A percentile compares a stretch with the other conserved stretches of the same genome.
phyloP scores from a whole-genome alignment of 352 stramenopile genomes.

The Phytophthora sojae region DNA sequence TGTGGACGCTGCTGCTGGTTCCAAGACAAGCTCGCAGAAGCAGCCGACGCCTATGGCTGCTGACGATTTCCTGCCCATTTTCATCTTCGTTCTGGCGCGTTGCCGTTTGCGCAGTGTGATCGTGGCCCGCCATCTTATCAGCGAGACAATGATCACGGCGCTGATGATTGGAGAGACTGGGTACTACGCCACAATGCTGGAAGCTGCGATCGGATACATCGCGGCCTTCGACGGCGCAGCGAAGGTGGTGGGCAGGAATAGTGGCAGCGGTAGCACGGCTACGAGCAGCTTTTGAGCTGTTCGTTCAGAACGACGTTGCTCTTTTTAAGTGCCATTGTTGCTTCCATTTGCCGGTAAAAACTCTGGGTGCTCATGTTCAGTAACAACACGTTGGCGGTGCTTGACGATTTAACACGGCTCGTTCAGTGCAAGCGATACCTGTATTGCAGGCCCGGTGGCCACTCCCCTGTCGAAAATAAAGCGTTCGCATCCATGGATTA shows the following conservation, averaged over 20 bases:
- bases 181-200: slow-evolving; percentile 85
- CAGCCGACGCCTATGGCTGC: slow-evolving; percentile 56
- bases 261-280: slow-evolving; percentile 26
- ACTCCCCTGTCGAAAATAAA: too few relatives aligned
- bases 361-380: too few relatives aligned
- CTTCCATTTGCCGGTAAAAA: too few relatives aligned
- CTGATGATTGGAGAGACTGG: slow-evolving; percentile 83
- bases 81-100: slow-evolving; percentile 74
- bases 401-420: too few relatives aligned
- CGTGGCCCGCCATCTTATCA: slow-evolving; percentile 70
- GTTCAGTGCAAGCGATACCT: too few relatives aligned
- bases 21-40: slow-evolving; percentile 8
- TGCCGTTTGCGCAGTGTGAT: slow-evolving; percentile 66
- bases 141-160: slow-evolving; percentile 78
- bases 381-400: too few relatives aligned
- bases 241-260: slow-evolving; percentile 21
- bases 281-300: slow-evolving; percentile 29
- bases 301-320: background rate
- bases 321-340: too few relatives aligned
- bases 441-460: too few relatives aligned
- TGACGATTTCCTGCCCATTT: slow-evolving; percentile 85
- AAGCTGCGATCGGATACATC: slow-evolving; percentile 77
- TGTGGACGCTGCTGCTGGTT: slow-evolving; percentile 1
- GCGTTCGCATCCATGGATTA: too few relatives aligned
- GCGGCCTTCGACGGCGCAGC: slow-evolving; percentile 42